A percentile compares a stretch with the other conserved stretches of the same genome.
These are phyloP conservation scores for Solanum hybrid DNA, from an alignment of 305 asterid species.

Conservation along the genomic window DNA sequence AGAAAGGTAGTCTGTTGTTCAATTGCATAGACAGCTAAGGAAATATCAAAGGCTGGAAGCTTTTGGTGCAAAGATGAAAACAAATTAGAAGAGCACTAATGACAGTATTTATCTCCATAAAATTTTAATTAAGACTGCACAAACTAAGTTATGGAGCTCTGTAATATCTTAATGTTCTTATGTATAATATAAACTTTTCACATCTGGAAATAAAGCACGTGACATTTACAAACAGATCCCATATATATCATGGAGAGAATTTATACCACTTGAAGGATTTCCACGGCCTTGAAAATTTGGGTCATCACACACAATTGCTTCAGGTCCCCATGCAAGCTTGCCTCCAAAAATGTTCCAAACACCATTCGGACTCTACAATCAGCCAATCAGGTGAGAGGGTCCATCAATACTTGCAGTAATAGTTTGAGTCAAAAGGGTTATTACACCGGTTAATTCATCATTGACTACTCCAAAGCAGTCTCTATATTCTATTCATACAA, in stretches of 20 bases:
- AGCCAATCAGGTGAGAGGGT: neutral
- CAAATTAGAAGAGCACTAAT: neutral
- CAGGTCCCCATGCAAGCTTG: conserved; percentile 39
- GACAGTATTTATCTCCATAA: neutral
- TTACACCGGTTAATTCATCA: neutral
- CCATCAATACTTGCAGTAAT: neutral
- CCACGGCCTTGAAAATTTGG: conserved; percentile 44
- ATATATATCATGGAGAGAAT: neutral
- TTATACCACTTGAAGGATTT: conserved; percentile 36
- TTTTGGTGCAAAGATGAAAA: neutral
- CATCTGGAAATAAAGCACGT: neutral
- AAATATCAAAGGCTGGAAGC: neutral
- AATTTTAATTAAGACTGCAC: neutral
- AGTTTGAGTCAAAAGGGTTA: neutral
- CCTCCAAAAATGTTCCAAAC: conserved; percentile 45
- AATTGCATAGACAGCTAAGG: neutral
- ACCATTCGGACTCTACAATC: conserved; percentile 30
- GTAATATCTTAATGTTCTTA: neutral
- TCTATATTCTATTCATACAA: neutral
- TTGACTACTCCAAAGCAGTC: neutral
- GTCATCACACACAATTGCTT: conserved; percentile 43
- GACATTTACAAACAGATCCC: neutral
- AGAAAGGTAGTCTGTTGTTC: neutral
- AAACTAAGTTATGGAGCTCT: neutral
- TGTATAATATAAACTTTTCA: neutral